These are phyloP conservation scores for Posidonia australis DNA, from an alignment of 106 monocot genomes.

Conservation along the genomic window DNA sequence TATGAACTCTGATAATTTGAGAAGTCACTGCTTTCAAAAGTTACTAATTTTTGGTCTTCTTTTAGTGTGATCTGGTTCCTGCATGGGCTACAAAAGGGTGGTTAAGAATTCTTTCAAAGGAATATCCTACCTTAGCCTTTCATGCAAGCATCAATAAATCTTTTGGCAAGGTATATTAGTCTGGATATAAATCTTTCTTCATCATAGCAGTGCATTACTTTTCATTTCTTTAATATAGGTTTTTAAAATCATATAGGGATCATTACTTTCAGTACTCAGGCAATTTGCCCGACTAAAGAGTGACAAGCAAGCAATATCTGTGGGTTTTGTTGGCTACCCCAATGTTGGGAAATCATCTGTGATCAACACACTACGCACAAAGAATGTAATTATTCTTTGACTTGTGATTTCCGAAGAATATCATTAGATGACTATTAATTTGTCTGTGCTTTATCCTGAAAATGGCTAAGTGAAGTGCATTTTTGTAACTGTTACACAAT, in stretches of 20 bases:
- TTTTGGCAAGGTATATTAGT: constrained; percentile 67
- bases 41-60: constrained; percentile 3
- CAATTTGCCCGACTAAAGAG: constrained; percentile 91
- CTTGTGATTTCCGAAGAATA: neutral
- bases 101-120: constrained; percentile 66
- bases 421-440: neutral
- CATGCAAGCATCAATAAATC: constrained; percentile 94
- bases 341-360: constrained; percentile 99
- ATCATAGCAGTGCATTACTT: neutral
- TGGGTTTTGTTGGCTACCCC: constrained; percentile 98
- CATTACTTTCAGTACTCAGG: constrained; percentile 81
- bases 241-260: constrained; percentile 45
- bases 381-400: constrained; percentile 46
- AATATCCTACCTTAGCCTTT: constrained; percentile 91
- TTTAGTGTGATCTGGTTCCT: constrained; percentile 90
- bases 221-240: neutral
- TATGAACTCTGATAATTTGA: neutral
- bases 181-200: neutral
- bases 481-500: no score
- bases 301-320: constrained; percentile 97
- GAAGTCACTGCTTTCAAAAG: neutral
- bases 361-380: constrained; percentile 85
- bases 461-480: no score
- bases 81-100: constrained; percentile 98
- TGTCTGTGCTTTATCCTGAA: neutral